Percentiles rank a stretch among this genome's conserved stretches.
Conservation (phyloP, 164 flowering plant genomes). For the Hamamelis virginiana region DNA sequence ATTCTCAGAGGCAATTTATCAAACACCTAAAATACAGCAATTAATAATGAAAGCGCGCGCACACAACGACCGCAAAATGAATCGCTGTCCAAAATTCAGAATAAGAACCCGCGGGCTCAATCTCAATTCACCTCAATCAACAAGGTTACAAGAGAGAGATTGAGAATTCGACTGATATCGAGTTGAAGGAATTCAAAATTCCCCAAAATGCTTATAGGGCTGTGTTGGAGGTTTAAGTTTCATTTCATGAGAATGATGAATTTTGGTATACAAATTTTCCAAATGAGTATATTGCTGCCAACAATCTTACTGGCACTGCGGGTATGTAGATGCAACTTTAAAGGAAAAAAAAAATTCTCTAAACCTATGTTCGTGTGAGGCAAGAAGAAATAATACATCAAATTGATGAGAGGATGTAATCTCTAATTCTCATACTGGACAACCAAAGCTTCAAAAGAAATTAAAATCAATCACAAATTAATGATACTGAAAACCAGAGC, state of each 20-base stretch:
- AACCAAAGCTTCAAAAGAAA: neutral
- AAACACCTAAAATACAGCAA: too few species aligned
- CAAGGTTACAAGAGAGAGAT: too few species aligned
- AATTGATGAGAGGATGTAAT: neutral
- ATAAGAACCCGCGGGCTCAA: too few species aligned
- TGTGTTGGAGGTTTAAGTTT: constrained; percentile 86
- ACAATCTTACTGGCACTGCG: constrained; percentile 47
- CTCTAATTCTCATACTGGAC: neutral
- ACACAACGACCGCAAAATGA: too few species aligned
- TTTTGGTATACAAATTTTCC: constrained; percentile 79
- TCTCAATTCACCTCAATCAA: too few species aligned
- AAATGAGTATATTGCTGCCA: constrained; percentile 61
- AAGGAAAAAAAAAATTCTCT: too few species aligned
- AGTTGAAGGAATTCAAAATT: constrained; percentile 48
- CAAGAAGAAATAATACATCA: neutral
- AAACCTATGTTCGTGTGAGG: neutral
- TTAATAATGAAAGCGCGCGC: too few species aligned
- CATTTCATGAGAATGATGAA: constrained; percentile 81
- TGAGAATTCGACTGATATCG: constrained; percentile 45
- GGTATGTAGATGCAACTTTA: too few species aligned
- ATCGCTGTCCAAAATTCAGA: too few species aligned
- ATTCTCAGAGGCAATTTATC: too few species aligned
- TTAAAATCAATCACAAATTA: neutral
- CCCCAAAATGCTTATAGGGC: constrained; percentile 74
- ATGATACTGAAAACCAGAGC: neutral